Base-by-base conservation (phyloP, 1,139 yeast species). In the Kluyveromyces marxianus region DNA sequence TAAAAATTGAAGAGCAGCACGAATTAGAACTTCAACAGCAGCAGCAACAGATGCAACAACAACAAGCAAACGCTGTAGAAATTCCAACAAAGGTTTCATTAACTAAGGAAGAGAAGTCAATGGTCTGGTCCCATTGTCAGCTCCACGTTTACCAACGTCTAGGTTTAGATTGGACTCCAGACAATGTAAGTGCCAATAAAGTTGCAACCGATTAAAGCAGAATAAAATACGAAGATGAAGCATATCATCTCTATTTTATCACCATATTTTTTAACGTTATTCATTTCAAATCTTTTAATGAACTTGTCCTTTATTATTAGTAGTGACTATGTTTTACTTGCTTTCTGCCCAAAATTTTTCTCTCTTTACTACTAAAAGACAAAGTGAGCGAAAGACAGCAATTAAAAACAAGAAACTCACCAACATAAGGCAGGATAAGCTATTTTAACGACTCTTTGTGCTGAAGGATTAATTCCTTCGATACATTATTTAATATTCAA, bases 101-200 rank as follows among this genome's bases (percentile, higher is more conserved):
- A 40, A 66, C 76, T 2, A 72, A 75, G 52, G 76, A 72, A 39
- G 81, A 79, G 54, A 79, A 79, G 59, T 72, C 74, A 43, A 60
- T 63, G 42, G 63, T 80, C 27, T 81, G 87, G 87, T 72, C 73
- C 26, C 76, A 73, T 38, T 81, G 80, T 29, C 87, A 81, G 60
- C 59, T 72, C 10, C 69, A 68, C 42, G 77, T 81, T 34, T 80
- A 80, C 58, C 68, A 67, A 41, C 67, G 80, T 44, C 57, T 81
- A 41, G 81, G 80, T 0, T 62, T 79, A 36, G 78, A 77, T 58
- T 79, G 83, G 83, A 70, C 70, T 39, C 80, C 82, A 1, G 83
- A 77, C 54, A 66, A 53, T n/a, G 44, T 56, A 26, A 49, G 36
- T 44, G 37, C 35, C 5, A 39, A 24, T 21, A 26, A 7, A 36